Conservation (phyloP, 169 alveolate species). For the Eimeria maxima region DNA sequence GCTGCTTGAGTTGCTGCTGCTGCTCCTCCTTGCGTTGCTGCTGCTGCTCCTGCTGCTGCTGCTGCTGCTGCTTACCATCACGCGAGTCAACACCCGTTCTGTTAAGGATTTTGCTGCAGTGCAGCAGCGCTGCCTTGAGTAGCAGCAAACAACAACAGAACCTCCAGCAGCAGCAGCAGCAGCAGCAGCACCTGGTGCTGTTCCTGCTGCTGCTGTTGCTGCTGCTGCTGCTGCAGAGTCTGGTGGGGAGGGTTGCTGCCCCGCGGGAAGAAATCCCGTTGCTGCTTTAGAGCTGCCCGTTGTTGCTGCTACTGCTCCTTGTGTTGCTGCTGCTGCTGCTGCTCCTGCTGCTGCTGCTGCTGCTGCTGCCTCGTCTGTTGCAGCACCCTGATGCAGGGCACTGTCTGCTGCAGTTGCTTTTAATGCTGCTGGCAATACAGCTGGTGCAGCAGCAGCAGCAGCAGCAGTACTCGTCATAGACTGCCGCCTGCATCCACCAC, state of each 20-base stretch:
- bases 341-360: slow-evolving; percentile 43
- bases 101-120: slow-evolving; percentile 30
- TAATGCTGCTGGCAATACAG: not conserved
- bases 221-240: slow-evolving; percentile 31
- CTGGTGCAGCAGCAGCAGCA: slow-evolving; percentile 1
- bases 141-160: slow-evolving; percentile 1
- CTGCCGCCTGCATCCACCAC: slow-evolving; percentile 2
- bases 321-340: slow-evolving; percentile 32
- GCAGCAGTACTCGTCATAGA: slow-evolving; percentile 4
- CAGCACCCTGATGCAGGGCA: not conserved
- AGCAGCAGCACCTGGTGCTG: not conserved
- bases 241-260: not conserved
- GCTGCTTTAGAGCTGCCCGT: slow-evolving; percentile 37
- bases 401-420: not conserved
- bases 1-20: not conserved
- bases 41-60: not conserved
- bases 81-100: slow-evolving; percentile 7
- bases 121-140: slow-evolving; percentile 45
- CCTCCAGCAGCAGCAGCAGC: slow-evolving; percentile 26
- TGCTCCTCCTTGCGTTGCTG: not conserved
- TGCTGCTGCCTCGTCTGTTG: not conserved
- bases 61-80: slow-evolving; percentile 28
- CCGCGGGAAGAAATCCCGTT: not conserved
- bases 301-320: slow-evolving; percentile 34
- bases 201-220: not conserved